Evolutionary conservation across 345 rosid genomes (phyloP).

Genomic region (Rhodomyrtus tomentosa): DNA sequence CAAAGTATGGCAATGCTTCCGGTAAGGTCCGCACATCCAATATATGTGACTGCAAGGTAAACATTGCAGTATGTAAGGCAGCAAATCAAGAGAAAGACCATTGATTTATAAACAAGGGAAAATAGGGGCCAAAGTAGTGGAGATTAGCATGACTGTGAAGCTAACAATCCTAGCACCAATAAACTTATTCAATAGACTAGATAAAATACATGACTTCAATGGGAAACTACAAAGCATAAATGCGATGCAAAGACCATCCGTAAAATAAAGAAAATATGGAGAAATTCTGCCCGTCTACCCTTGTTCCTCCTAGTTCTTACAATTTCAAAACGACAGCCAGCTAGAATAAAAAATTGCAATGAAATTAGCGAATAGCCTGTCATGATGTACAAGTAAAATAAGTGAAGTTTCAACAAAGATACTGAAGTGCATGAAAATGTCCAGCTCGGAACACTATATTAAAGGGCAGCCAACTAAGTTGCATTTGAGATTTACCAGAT

Average conservation of each 20-base stretch:
- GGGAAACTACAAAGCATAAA: background rate
- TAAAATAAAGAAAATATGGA: background rate
- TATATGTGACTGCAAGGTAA: constrained; percentile 55
- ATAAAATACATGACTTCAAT: background rate
- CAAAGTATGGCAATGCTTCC: constrained; percentile 95
- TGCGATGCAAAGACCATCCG: background rate
- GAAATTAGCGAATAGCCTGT: background rate
- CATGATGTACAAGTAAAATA: background rate
- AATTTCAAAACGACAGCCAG: background rate
- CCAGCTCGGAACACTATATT: background rate
- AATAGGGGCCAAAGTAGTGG: background rate
- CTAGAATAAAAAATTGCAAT: background rate
- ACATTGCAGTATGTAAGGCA: background rate
- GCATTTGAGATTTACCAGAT: background rate
- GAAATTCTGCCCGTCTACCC: background rate
- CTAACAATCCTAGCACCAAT: background rate
- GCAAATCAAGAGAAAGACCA: background rate
- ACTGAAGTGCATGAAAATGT: background rate
- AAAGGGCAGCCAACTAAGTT: background rate
- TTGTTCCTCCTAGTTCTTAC: background rate
- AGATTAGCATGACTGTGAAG: background rate
- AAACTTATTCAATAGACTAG: background rate
- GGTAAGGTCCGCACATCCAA: constrained; percentile 72
- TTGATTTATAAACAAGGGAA: background rate
- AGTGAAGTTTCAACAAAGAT: background rate